A percentile compares a stretch with the other conserved stretches of the same genome.
These are phyloP conservation scores for Colletotrichum truncatum DNA, from an alignment of 2,329 filamentous ascomycete genomes.

Conservation along the genomic window DNA sequence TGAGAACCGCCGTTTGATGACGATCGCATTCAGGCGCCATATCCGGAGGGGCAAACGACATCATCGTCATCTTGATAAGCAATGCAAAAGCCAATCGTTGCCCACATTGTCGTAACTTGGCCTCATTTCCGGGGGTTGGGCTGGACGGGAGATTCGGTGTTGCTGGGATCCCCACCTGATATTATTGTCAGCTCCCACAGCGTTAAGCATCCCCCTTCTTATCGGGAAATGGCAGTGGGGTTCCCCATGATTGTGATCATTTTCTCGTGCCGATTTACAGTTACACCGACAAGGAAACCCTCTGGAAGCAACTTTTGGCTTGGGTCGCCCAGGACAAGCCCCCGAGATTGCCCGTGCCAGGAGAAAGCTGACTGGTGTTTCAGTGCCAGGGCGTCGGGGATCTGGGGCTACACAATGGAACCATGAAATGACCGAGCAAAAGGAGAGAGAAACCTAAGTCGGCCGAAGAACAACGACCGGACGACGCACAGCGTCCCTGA, in stretches of 20 bases:
- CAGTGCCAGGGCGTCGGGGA: neutral
- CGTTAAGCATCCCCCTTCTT: neutral
- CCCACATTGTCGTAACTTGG: slow-evolving; percentile 10
- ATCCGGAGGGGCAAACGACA: neutral
- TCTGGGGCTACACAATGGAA: slow-evolving; percentile 13
- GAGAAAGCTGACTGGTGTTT: slow-evolving; percentile 8
- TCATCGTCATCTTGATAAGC: slow-evolving; percentile 3
- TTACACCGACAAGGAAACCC: slow-evolving; percentile 10
- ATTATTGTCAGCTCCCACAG: neutral
- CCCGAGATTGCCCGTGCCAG: neutral
- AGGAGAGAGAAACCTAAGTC: slow-evolving; percentile 11
- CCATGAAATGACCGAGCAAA: slow-evolving; percentile 19
- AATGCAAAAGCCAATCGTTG: slow-evolving; percentile 6
- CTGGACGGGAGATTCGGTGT: neutral
- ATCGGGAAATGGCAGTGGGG: slow-evolving; percentile 26
- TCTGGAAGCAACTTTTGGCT: neutral
- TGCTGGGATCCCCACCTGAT: neutral
- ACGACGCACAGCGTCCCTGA: neutral
- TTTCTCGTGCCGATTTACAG: slow-evolving; percentile 18
- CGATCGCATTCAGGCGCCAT: neutral
- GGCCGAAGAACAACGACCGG: slow-evolving; percentile 5
- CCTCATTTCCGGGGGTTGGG: slow-evolving; percentile 10
- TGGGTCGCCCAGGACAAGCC: neutral
- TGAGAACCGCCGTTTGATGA: neutral
- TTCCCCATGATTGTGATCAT: slow-evolving; percentile 23